Base-by-base conservation (phyloP, 495 filamentous ascomycete genomes). In the Annulohypoxylon stygium region DNA sequence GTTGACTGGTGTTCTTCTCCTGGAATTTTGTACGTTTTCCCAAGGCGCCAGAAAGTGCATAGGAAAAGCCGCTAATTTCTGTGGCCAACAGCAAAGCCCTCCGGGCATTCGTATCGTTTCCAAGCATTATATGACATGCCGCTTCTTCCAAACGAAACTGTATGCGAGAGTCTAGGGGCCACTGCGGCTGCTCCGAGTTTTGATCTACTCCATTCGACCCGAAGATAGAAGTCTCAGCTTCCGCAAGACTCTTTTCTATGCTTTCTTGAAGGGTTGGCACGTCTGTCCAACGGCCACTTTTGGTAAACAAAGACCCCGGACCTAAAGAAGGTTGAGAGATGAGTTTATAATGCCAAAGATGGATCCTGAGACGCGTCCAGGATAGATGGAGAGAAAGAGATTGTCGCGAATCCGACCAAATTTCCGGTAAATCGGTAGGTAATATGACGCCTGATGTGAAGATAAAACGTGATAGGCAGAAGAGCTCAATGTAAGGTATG, bases 21-120 rank as follows among this genome's bases (percentile, higher is more conserved):
- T 99, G 96, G 76, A 93, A 99, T 77, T 91, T 93, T 1, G 96
- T 99, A 65, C 96, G 85, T 82, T 97, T 98, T 48, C 94, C 96
- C 72, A 98, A 72, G 20, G 90, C 88, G 12, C 97, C 96, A 2
- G 93, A 95, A 63, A 99, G 78, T 0, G 90, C 92, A 81, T 96
- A 99, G 39, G 90, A 86, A 69, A 99, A 93, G 0, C 88, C 86
- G 14, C 89, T 90, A 18, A 85, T 76, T 30, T 77, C 76, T 2
- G 90, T 89, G 1, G 93, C 94, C 47, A 84, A 78, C 33, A 88
- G 82, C 0, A 99, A 81, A 78, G 93, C 91, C 9, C 87, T 84
- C 63, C 88, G 86, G 0, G 95, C 96, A 75, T 90, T 92, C 3
- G 80, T 83, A 77, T 98, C 95, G 33, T 92, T 87, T 0, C 94